Conservation (phyloP, 1,139 yeast genomes). For the Protomyces pachydermus region DNA sequence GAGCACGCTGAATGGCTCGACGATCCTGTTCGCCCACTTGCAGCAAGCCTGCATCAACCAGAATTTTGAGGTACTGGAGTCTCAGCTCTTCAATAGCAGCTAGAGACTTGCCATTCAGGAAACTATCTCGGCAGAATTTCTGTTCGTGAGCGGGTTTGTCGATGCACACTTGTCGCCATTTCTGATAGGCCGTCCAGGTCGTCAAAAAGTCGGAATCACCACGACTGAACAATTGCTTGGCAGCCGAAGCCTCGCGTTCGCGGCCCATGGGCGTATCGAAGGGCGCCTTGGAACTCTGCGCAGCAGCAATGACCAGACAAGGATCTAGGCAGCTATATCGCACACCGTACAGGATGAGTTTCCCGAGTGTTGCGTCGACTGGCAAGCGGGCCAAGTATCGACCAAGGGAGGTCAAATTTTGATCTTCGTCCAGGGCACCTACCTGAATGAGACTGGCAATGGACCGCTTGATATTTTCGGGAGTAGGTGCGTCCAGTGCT, state of each 20-base stretch:
- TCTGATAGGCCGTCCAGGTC: constrained; percentile 25
- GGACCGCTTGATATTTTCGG: constrained; percentile 52
- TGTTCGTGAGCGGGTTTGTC: constrained; percentile 17
- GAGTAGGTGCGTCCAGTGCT: constrained; percentile 67
- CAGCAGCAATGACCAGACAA: constrained; percentile 33
- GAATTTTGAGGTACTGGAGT: constrained; percentile 17
- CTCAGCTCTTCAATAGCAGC: constrained; percentile 21
- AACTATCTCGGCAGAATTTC: constrained; percentile 16
- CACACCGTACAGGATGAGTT: constrained; percentile 49
- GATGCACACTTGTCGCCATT: constrained; percentile 26
- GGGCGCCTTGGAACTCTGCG: constrained; percentile 27
- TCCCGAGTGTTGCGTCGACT: constrained; percentile 68
- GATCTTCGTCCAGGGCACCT: constrained; percentile 51
- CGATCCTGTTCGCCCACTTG: constrained; percentile 2
- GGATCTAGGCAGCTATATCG: constrained; percentile 33
- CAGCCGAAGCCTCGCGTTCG: constrained; percentile 24
- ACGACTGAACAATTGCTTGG: constrained; percentile 22
- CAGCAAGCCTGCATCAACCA: constrained; percentile 22
- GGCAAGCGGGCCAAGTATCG: constrained; percentile 43
- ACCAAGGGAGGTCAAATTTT: constrained; percentile 58
- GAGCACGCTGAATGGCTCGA: constrained; percentile 9
- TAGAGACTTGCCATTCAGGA: constrained; percentile 6
- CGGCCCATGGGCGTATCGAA: constrained; percentile 30
- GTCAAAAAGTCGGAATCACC: constrained; percentile 26
- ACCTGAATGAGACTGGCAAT: constrained; percentile 54